phyloP scores from a whole-genome alignment of 2,329 filamentous ascomycete genomes.

The Cercospora brassicicola region DNA sequence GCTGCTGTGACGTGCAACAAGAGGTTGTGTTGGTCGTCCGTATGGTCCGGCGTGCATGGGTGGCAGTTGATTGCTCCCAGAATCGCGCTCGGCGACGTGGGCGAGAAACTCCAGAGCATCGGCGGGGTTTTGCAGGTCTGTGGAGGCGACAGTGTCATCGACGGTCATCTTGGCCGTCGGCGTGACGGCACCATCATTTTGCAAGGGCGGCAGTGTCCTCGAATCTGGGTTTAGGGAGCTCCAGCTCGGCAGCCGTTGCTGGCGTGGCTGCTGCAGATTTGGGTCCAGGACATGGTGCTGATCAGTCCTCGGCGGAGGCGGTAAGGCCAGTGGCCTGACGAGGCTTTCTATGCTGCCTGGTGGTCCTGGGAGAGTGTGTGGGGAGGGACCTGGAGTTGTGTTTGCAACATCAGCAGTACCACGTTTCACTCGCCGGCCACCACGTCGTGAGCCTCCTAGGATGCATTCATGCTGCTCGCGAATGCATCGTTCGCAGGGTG shows the following conservation, averaged over 20 bases:
- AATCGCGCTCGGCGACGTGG: conserved; percentile 37
- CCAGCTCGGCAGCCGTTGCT: conserved; percentile 27
- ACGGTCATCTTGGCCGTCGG: conserved; percentile 36
- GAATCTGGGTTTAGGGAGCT: conserved; percentile 31
- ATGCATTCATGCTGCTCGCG: conserved; percentile 39
- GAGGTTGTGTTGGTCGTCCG: conserved; percentile 19
- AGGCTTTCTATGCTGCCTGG: conserved; percentile 24
- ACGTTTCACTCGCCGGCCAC: conserved; percentile 36
- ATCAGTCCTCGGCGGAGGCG: conserved; percentile 20
- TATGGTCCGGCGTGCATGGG: conserved; percentile 34
- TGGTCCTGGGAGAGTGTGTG: background rate
- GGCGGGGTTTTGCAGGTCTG: conserved; percentile 39
- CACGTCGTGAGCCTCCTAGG: conserved; percentile 36
- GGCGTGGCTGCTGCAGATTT: conserved; percentile 13
- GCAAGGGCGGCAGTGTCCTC: conserved; percentile 32
- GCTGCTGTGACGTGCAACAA: conserved; percentile 9
- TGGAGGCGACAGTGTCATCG: conserved; percentile 36
- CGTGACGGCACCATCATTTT: conserved; percentile 27
- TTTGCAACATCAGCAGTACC: conserved; percentile 17
- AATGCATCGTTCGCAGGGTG: conserved; percentile 39
- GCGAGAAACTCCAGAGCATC: conserved; percentile 40
- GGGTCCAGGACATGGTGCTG: conserved; percentile 18
- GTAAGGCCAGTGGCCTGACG: conserved; percentile 19
- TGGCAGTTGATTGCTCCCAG: conserved; percentile 32
- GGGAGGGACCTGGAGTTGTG: conserved; percentile 4